Evolutionary conservation across 2,329 filamentous ascomycete genomes (phyloP).

Genomic region (Escovopsis sp.): DNA sequence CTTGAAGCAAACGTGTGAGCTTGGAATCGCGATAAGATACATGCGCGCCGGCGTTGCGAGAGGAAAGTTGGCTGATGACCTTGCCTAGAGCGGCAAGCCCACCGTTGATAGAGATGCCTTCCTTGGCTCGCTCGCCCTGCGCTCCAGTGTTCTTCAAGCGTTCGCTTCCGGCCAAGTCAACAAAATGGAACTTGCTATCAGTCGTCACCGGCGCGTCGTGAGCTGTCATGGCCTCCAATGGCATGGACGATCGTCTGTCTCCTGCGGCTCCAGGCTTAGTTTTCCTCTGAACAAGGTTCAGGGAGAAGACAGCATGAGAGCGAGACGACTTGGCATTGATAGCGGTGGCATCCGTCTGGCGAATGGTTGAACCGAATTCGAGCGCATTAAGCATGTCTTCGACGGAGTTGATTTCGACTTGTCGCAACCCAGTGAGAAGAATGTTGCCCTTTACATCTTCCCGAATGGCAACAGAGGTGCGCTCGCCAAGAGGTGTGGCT

Average conservation of each 20-base stretch:
- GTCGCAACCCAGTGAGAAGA: constrained; percentile 74
- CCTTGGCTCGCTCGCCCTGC: constrained; percentile 82
- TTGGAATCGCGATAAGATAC: constrained; percentile 98
- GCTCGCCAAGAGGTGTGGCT: constrained; percentile 49
- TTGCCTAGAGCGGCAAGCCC: constrained; percentile 90
- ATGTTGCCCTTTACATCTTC: constrained; percentile 94
- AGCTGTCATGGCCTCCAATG: constrained; percentile 61
- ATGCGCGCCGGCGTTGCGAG: constrained; percentile 70
- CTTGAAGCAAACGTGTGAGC: constrained; percentile 84
- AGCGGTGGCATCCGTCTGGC: constrained; percentile 91
- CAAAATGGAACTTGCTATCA: constrained; percentile 97
- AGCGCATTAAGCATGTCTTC: constrained; percentile 82
- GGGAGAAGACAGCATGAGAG: constrained; percentile 90
- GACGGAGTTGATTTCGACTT: constrained; percentile 77
- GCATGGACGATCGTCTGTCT: constrained; percentile 80
- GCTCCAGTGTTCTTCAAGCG: constrained; percentile 93
- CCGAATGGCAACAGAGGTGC: constrained; percentile 71
- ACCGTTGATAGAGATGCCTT: constrained; percentile 96
- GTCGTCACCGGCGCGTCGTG: constrained; percentile 58
- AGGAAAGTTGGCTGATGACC: constrained; percentile 94
- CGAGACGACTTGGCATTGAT: constrained; percentile 97
- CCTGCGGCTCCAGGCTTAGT: constrained; percentile 38
- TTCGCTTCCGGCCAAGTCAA: constrained; percentile 93
- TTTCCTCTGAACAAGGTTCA: constrained; percentile 84
- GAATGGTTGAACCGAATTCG: constrained; percentile 83